These are phyloP conservation scores for Exophiala phaeomuriformis DNA, from an alignment of 2,329 filamentous ascomycete genomes.

Conservation along the genomic window DNA sequence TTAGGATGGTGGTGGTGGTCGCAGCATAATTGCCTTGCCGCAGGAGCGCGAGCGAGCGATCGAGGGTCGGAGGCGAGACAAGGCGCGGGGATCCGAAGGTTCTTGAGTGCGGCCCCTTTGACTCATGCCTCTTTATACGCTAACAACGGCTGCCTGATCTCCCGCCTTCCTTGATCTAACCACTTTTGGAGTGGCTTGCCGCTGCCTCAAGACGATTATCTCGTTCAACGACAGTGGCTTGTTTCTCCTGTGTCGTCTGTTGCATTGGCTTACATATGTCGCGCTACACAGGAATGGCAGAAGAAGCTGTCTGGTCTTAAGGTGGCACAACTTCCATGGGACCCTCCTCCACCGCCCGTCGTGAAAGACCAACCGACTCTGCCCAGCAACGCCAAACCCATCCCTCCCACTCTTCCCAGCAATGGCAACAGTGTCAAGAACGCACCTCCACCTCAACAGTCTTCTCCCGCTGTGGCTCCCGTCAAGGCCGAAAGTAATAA, in stretches of 20 bases:
- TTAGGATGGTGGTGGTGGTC: not conserved
- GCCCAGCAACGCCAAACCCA: conserved; percentile 33
- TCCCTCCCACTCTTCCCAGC: conserved; percentile 23
- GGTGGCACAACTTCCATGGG: conserved; percentile 90
- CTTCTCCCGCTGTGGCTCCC: conserved; percentile 13
- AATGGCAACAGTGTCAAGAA: conserved; percentile 26
- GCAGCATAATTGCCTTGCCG: not conserved
- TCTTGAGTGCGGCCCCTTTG: conserved; percentile 25
- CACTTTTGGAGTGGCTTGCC: conserved; percentile 7
- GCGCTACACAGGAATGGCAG: conserved; percentile 70
- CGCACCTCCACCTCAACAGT: conserved; percentile 33
- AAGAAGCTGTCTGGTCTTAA: conserved; percentile 75
- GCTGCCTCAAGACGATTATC: not conserved
- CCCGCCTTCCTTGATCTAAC: conserved; percentile 11
- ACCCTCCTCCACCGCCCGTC: conserved; percentile 66
- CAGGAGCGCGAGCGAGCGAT: conserved; percentile 9
- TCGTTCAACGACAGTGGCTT: not conserved
- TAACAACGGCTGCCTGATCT: conserved; percentile 18
- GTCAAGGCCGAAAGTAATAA: conserved; percentile 20
- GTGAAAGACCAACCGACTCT: conserved; percentile 36
- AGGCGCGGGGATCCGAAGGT: conserved; percentile 22
- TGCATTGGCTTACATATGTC: not conserved
- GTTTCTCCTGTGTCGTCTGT: not conserved
- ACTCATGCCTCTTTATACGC: conserved; percentile 28
- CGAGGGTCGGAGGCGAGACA: conserved; percentile 6